Base-by-base conservation (phyloP, 371 early-diverging fungal species). In the Mucor irregularis region DNA sequence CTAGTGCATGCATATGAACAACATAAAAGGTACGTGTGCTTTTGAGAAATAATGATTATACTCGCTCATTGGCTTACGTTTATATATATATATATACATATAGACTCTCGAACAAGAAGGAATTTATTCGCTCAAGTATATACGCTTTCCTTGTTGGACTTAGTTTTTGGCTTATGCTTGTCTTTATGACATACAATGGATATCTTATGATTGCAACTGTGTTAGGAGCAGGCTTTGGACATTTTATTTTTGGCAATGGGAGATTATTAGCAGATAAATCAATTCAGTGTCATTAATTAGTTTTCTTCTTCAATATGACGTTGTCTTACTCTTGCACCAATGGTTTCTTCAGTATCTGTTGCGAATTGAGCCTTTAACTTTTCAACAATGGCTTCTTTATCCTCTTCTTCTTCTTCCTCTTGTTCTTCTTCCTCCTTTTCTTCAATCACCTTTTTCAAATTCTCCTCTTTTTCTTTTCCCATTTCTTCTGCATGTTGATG, bases 111-210 rank as follows among this genome's bases (percentile, higher is more conserved):
- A 81, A 73, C 21, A 44, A 76, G 5, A 70, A 69, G 19, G 71
- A 66, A 57, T 54, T 83, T 29, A 71, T 71, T 14, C 83, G 85
- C 0, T 77, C 89, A 14, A 21, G 75, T 11, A 62, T 84, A 28
- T 87, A 90, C 55, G 84, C 80, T 40, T 56, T 76, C 1, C 70
- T 86, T 52, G 83, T 85, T 11, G 79, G 75, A 26, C 74, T 87
- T 42, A 86, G 87, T 28, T 86, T 85, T 66, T 80, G 85, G 37
- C 49, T 89, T 6, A 90, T 90, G 90, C 80, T 90, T 29, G 81
- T 92, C 31, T 90, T 90, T 66, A 92, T 92, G 92, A 92, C 90
- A 0, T 92, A 89, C 65, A 92, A 92, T 58, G 90, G 89, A 14
- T 90, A 73, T 69, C 73, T 92, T 3, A 90, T 92, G 76, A 66